These are phyloP conservation scores for Raphanus hybrid DNA, from an alignment of 441 rosid genomes.

Conservation along the genomic window DNA sequence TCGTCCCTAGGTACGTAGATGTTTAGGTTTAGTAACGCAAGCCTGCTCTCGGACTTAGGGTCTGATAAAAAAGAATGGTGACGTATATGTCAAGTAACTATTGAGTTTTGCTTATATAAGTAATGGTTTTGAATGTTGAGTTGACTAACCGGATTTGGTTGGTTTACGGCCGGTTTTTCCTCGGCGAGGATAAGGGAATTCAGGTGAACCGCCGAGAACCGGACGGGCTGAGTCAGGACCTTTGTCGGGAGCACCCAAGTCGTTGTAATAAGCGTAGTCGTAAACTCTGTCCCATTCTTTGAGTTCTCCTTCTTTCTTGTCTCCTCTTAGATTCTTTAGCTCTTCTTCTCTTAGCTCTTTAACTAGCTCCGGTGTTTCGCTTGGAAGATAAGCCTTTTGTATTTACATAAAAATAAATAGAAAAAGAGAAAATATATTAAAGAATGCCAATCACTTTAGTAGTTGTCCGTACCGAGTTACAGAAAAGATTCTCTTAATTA, in stretches of 20 bases:
- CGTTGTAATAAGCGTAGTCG: conserved; percentile 85
- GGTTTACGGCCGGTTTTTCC: conserved; percentile 81
- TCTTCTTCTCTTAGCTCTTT: conserved; percentile 70
- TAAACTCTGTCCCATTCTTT: conserved; percentile 94
- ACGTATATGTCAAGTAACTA: conserved; percentile 23
- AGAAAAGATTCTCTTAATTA: conserved; percentile 18
- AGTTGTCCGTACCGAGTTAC: conserved; percentile 21
- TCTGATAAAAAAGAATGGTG: conserved; percentile 49
- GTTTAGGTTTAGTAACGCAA: conserved; percentile 67
- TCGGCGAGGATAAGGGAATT: conserved; percentile 81
- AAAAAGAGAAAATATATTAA: neutral
- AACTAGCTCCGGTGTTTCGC: conserved; percentile 72
- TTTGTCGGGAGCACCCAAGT: conserved; percentile 79
- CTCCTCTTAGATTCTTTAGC: conserved; percentile 62
- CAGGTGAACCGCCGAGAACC: conserved; percentile 69
- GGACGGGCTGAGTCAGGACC: conserved; percentile 60
- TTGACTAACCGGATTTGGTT: conserved; percentile 59
- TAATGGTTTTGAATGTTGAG: neutral
- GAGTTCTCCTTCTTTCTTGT: conserved; percentile 56
- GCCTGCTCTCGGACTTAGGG: conserved; percentile 65
- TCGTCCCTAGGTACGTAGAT: conserved; percentile 93
- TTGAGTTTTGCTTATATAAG: neutral
- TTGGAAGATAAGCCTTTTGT: conserved; percentile 70
- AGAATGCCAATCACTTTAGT: neutral
- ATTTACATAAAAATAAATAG: neutral